Evolutionary conservation across 2,329 filamentous ascomycete genomes (phyloP), one percentile per base, ranked within the genome.

Genomic region (Parafenestella ontariensis): DNA sequence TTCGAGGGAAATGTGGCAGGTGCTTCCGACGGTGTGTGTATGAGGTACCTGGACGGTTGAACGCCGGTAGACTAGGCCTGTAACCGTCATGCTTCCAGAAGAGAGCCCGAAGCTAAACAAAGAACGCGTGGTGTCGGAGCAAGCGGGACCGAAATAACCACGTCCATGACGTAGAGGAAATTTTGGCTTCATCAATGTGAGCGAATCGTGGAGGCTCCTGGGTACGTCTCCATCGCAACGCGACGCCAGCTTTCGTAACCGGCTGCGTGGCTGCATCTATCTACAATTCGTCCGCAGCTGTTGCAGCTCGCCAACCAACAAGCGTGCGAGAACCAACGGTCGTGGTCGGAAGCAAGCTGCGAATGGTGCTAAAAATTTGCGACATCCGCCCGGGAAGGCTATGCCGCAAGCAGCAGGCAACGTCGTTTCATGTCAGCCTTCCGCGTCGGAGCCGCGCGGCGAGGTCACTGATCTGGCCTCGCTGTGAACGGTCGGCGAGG

Each of bases 401-500:
- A 58, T 31, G 41, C 58, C 55, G 37, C 17, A 52, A 51, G 37
- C 52, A 46, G 55, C 36, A 40, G 31, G 33, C 49, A 46, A 44
- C 54, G 37, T 45, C 54, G 58, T 56, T 59, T 60, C 59, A 64
- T 56, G 55, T 64, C 54, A 57, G 55, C 56, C 53, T 61, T 54
- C 56, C 58, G 60, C 56, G 43, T 41, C 42, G 18, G 52, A 60
- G 56, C 56, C 62, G 58, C 61, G 50, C 52, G 48, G 54, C 51
- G 57, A 9, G 29, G 21, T 41, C 21, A 31, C 29, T 33, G 46
- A 46, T 47, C 34, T 43, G 39, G 49, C 28, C 46, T 42, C 11
- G 41, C 29, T 15, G 17, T 28, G 9, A 45, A 49, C 26, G 20
- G 42, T 41, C 13, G 26, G 46, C 45, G 24, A 42, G 23, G 29